Evolutionary conservation across 169 alveolate species (phyloP).

Genomic region (Plasmodium cynomolgi): DNA sequence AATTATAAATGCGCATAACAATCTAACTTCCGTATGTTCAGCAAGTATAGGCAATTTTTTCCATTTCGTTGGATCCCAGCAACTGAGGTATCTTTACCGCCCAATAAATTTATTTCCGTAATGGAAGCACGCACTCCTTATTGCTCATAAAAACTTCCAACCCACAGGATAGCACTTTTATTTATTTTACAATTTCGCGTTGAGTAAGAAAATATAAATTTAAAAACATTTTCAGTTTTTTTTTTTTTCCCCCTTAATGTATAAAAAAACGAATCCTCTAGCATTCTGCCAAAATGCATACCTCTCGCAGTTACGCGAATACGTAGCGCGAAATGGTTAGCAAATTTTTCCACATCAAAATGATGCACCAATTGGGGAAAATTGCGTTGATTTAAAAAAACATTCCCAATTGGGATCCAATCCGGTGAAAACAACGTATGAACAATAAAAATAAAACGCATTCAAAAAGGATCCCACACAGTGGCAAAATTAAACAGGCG

Average conservation of each 20-base stretch:
- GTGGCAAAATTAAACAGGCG: background rate
- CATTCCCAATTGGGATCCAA: background rate
- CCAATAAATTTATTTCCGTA: too few relatives aligned
- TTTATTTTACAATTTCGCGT: background rate
- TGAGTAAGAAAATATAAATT: background rate
- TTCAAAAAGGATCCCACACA: background rate
- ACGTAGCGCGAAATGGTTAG: background rate
- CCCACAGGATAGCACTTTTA: background rate
- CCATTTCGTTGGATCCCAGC: background rate
- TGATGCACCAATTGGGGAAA: background rate
- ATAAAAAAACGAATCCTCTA: background rate
- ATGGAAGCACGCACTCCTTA: background rate
- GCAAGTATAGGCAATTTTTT: background rate
- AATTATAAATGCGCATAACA: background rate
- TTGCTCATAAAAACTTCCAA: background rate
- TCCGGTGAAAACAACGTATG: background rate
- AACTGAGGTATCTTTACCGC: background rate
- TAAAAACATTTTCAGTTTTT: background rate
- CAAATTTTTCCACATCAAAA: background rate
- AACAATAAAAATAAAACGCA: background rate
- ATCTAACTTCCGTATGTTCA: too few relatives aligned
- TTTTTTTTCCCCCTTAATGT: background rate
- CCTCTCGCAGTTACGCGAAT: background rate
- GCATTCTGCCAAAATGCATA: background rate
- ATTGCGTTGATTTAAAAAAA: background rate